These are phyloP conservation scores for Monosporascus sp. DNA, from an alignment of 2,329 filamentous ascomycete genomes.

Conservation along the genomic window DNA sequence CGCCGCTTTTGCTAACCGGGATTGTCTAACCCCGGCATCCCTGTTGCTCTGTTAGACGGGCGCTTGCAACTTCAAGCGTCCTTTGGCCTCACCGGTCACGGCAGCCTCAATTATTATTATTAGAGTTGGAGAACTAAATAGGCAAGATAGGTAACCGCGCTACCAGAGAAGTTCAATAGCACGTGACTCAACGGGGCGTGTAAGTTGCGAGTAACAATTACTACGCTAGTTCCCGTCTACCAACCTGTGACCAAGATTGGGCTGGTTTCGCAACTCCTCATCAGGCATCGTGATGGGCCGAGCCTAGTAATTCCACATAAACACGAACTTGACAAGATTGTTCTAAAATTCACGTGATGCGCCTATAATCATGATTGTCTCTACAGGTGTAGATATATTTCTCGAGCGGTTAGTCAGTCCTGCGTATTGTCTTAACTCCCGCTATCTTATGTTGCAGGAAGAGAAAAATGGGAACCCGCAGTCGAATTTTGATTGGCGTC, in stretches of 20 bases:
- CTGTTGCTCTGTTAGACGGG: not conserved
- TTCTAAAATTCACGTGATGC: too few species aligned
- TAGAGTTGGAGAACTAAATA: not conserved
- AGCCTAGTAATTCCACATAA: too few species aligned
- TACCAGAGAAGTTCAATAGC: not conserved
- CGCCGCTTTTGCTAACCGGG: not conserved
- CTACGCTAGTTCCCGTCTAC: too few species aligned
- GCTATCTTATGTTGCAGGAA: slow-evolving; percentile 3
- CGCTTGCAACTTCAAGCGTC: slow-evolving; percentile 4
- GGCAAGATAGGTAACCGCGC: not conserved
- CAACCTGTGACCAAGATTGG: not conserved
- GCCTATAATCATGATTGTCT: too few species aligned
- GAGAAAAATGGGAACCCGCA: slow-evolving; percentile 14
- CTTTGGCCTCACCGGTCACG: not conserved
- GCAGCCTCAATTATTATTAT: not conserved
- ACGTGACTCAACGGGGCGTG: not conserved
- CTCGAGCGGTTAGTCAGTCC: too few species aligned
- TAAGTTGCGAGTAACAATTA: not conserved
- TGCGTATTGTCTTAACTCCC: not conserved
- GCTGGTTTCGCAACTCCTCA: not conserved
- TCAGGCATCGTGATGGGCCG: too few species aligned
- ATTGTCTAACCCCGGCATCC: not conserved
- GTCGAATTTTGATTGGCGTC: slow-evolving; percentile 9
- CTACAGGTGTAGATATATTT: too few species aligned
- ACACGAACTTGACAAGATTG: too few species aligned